phyloP scores from a whole-genome alignment of 257 asterid species.

The Solanum paucissectum region DNA sequence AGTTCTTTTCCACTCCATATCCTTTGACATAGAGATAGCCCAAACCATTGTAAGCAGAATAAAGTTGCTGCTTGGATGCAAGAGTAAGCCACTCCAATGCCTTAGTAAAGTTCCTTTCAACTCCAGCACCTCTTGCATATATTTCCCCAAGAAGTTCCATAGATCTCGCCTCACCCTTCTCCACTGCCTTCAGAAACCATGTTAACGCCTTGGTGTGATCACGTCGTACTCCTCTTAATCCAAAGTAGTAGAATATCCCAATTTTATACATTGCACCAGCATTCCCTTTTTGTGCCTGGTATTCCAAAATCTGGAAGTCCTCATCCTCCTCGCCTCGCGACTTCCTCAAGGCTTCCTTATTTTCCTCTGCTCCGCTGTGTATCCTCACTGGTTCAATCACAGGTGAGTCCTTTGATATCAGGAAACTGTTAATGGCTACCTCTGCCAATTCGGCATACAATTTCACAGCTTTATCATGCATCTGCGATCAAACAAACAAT shows the following conservation, averaged over 20 bases:
- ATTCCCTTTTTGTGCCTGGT: slow-evolving; percentile 92
- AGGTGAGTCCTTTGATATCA: slow-evolving; percentile 88
- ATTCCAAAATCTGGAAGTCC: slow-evolving; percentile 92
- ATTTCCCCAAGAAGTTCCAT: slow-evolving; percentile 99
- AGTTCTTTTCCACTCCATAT: slow-evolving; percentile 91
- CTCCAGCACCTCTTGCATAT: slow-evolving; percentile 95
- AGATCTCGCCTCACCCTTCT: slow-evolving; percentile 88
- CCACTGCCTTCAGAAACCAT: slow-evolving; percentile 91
- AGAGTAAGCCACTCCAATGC: slow-evolving; percentile 93
- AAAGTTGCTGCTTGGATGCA: slow-evolving; percentile 82
- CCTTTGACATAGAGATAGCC: slow-evolving; percentile 95
- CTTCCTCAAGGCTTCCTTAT: slow-evolving; percentile 87
- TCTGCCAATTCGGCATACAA: slow-evolving; percentile 94
- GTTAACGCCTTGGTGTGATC: slow-evolving; percentile 80
- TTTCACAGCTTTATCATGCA: slow-evolving; percentile 86
- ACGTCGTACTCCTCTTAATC: slow-evolving; percentile 92
- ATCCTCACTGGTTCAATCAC: slow-evolving; percentile 91
- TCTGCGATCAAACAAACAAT: slow-evolving; percentile 34
- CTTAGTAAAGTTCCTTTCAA: slow-evolving; percentile 83
- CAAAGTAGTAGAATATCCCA: slow-evolving; percentile 87
- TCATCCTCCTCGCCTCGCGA: slow-evolving; percentile 98
- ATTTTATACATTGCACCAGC: slow-evolving; percentile 94
- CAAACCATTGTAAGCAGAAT: slow-evolving; percentile 95
- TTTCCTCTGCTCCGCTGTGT: slow-evolving; percentile 97
- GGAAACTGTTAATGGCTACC: slow-evolving; percentile 84